Conservation (phyloP, 768 basidiomycete genomes). For the Lactifluus echinatus region DNA sequence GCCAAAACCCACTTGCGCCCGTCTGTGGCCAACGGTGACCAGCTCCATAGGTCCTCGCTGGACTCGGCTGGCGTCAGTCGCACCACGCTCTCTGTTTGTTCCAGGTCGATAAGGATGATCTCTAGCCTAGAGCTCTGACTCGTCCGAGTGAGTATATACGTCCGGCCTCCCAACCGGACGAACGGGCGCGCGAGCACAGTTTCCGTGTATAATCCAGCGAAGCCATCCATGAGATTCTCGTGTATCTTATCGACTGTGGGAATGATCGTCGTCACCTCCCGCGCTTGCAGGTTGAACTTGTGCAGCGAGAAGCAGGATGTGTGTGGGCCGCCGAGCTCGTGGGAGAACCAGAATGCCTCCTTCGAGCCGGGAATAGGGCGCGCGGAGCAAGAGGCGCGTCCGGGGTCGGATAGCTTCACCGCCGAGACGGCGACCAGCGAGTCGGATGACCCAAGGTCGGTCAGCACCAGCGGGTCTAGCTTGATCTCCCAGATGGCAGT, state of each 20-base stretch:
- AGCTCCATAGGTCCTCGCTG: slow-evolving; percentile 17
- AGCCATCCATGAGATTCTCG: slow-evolving; percentile 17
- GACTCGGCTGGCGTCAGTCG: slow-evolving; percentile 13
- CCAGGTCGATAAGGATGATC: slow-evolving; percentile 20
- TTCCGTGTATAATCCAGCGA: slow-evolving; percentile 29
- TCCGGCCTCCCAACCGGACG: slow-evolving; percentile 8
- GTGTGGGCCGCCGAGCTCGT: slow-evolving; percentile 27
- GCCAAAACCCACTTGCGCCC: slow-evolving; percentile 16
- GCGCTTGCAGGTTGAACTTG: slow-evolving; percentile 10
- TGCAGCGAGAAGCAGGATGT: slow-evolving; percentile 25
- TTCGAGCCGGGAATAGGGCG: slow-evolving; percentile 15
- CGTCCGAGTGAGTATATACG: slow-evolving; percentile 20
- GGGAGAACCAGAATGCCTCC: slow-evolving; percentile 25
- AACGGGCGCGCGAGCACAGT: slow-evolving; percentile 24
- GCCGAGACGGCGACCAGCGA: background rate
- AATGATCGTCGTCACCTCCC: slow-evolving; percentile 17
- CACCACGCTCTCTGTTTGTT: slow-evolving; percentile 10
- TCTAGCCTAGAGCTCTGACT: slow-evolving; percentile 22
- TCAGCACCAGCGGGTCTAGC: slow-evolving; percentile 1
- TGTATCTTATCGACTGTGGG: slow-evolving; percentile 16
- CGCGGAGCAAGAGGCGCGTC: slow-evolving; percentile 17
- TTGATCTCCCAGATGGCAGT: slow-evolving; percentile 24
- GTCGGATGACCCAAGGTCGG: background rate
- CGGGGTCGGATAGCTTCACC: slow-evolving; percentile 12
- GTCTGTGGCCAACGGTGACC: slow-evolving; percentile 19